phyloP scores from a whole-genome alignment of 2,329 filamentous ascomycete species.

The Pochonia chlamydosporia region DNA sequence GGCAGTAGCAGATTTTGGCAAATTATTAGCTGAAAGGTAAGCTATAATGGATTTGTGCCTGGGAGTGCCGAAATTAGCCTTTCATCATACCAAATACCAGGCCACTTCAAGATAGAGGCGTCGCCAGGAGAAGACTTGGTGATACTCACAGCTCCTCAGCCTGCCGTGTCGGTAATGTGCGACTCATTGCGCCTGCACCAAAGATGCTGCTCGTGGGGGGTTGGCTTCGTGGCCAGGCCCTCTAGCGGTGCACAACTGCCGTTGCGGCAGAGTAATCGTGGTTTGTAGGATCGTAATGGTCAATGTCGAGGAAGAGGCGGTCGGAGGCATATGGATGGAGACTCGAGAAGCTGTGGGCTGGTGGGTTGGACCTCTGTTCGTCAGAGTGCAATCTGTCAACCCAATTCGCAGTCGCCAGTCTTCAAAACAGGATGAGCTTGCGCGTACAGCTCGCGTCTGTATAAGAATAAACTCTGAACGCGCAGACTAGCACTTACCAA shows the following conservation, averaged over 20 bases:
- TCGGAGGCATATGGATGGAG: slow-evolving; percentile 5
- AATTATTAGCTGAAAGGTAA: slow-evolving; percentile 71
- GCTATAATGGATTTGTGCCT: slow-evolving; percentile 93
- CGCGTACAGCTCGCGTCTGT: not conserved
- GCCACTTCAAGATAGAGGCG: not conserved
- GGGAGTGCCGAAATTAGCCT: not conserved
- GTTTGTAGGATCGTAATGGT: not conserved
- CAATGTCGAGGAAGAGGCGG: slow-evolving; percentile 5
- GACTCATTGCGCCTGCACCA: slow-evolving; percentile 50
- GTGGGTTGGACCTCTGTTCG: not conserved
- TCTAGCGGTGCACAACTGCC: not conserved
- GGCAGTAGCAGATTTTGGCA: slow-evolving; percentile 62
- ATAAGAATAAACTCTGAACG: not conserved
- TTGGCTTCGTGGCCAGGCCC: slow-evolving; percentile 3
- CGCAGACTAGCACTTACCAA: not conserved
- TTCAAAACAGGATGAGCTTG: not conserved
- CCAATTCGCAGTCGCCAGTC: not conserved
- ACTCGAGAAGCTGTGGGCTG: not conserved
- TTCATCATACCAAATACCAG: not conserved
- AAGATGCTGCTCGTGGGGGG: not conserved
- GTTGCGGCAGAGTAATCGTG: not conserved
- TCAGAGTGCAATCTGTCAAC: not conserved
- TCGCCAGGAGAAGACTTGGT: slow-evolving; percentile 5
- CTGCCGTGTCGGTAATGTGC: slow-evolving; percentile 71
- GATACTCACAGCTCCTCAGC: slow-evolving; percentile 77